Conservation (phyloP, 139 green algal species). For the Parachlorella kessleri region DNA sequence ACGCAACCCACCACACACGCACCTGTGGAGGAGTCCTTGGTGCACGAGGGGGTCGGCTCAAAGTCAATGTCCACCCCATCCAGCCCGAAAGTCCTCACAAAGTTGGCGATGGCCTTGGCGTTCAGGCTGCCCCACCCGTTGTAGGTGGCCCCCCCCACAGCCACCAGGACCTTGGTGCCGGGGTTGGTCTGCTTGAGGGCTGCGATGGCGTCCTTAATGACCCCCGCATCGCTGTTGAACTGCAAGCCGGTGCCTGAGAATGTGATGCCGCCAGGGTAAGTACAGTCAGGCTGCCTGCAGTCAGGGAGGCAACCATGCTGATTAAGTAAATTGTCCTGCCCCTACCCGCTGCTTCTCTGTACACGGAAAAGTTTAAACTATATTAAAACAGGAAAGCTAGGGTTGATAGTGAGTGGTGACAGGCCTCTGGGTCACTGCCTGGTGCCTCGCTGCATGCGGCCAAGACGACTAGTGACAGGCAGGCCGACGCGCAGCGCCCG, state of each 20-base stretch:
- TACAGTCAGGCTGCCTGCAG: constrained; percentile 43
- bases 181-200: constrained; percentile 45
- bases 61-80: constrained; percentile 51
- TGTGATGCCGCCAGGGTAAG: constrained; percentile 40
- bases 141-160: constrained; percentile 50
- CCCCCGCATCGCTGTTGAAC: constrained; percentile 27
- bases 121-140: constrained; percentile 31
- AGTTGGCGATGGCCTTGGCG: constrained; percentile 30
- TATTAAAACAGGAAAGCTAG: no score
- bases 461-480: no score
- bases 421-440: no score
- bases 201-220: constrained; percentile 39
- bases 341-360: no score
- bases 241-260: constrained; percentile 39
- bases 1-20: no score
- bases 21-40: background rate
- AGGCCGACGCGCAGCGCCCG: no score
- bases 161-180: constrained; percentile 45
- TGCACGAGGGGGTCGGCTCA: constrained; percentile 8
- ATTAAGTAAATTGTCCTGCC: no score
- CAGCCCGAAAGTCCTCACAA: constrained; percentile 43
- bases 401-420: no score
- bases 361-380: no score
- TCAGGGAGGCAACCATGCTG: no score
- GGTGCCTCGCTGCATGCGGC: no score